Percentiles rank a stretch among this genome's conserved stretches.
phyloP scores from a whole-genome alignment of 441 rosid species.

The Theobroma grandiflorum region DNA sequence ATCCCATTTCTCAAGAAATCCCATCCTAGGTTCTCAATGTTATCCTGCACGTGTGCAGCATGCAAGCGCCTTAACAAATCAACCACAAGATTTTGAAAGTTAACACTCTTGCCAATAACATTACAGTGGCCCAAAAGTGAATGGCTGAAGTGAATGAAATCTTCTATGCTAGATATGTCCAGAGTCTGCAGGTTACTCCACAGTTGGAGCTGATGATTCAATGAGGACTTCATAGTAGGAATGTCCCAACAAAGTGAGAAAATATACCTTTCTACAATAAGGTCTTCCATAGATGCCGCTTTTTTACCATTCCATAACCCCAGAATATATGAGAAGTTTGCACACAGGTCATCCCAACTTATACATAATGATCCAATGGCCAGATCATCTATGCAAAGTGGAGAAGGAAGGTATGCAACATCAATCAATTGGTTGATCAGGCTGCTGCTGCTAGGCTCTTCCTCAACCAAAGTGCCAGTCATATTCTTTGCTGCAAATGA shows the following conservation, averaged over 20 bases:
- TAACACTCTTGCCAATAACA: slow-evolving; percentile 50
- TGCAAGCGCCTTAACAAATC: slow-evolving; percentile 61
- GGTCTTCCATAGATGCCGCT: slow-evolving; percentile 80
- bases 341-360: slow-evolving; percentile 63
- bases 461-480: slow-evolving; percentile 66
- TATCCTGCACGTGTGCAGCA: slow-evolving; percentile 51
- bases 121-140: slow-evolving; percentile 54
- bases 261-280: slow-evolving; percentile 91
- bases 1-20: slow-evolving; percentile 85
- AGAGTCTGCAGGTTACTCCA: slow-evolving; percentile 50
- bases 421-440: slow-evolving; percentile 86
- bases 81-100: slow-evolving; percentile 55
- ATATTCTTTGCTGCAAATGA: slow-evolving; percentile 61
- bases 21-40: slow-evolving; percentile 78
- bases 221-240: slow-evolving; percentile 48
- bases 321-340: slow-evolving; percentile 69
- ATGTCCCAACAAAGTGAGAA: slow-evolving; percentile 92
- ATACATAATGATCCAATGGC: slow-evolving; percentile 60
- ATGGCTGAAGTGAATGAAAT: slow-evolving; percentile 70
- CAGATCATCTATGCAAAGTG: slow-evolving; percentile 62
- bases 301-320: slow-evolving; percentile 88
- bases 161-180: slow-evolving; percentile 59
- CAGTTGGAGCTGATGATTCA: slow-evolving; percentile 50
- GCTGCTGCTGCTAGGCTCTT: slow-evolving; percentile 57
- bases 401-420: slow-evolving; percentile 67